These are phyloP conservation scores for Colletotrichum brevisporum DNA, from an alignment of 2,329 filamentous ascomycete species.

Conservation along the genomic window DNA sequence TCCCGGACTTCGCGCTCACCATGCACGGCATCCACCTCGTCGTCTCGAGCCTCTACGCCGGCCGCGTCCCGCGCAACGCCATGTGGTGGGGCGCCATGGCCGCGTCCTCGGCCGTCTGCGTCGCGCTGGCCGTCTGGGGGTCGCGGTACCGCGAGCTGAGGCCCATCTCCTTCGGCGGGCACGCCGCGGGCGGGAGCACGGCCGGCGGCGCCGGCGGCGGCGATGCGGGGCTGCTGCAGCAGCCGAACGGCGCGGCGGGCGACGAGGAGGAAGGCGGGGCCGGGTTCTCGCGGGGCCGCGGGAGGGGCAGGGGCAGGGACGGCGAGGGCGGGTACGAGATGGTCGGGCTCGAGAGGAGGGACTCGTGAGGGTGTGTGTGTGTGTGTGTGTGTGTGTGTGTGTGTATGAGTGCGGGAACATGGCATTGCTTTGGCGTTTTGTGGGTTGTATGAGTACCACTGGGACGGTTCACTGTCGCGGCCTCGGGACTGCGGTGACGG, in stretches of 20 bases:
- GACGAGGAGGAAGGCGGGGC: conserved; percentile 60
- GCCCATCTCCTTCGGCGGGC: conserved; percentile 88
- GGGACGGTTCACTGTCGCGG: neutral
- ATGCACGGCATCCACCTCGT: conserved; percentile 87
- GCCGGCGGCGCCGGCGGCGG: conserved; percentile 42
- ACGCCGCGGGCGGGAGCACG: conserved; percentile 48
- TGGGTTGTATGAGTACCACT: conserved; percentile 39
- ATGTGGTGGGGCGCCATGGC: conserved; percentile 86
- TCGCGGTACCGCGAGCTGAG: conserved; percentile 91
- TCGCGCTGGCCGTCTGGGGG: conserved; percentile 85
- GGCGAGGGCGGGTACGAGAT: conserved; percentile 76
- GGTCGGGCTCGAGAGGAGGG: conserved; percentile 62
- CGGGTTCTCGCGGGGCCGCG: conserved; percentile 64
- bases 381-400: no score
- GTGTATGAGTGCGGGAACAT: neutral
- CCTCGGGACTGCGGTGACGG: neutral
- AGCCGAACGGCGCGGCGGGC: conserved; percentile 43
- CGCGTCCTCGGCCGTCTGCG: conserved; percentile 59
- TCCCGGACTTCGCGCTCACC: conserved; percentile 94
- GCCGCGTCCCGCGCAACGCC: conserved; percentile 79
- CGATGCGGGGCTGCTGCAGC: conserved; percentile 27
- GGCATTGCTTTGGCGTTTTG: conserved; percentile 53
- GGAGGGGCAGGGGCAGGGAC: conserved; percentile 67
- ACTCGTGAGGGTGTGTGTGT: conserved; percentile 24
- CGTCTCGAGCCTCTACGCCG: conserved; percentile 83